Percentiles rank a stretch among this genome's conserved stretches.
These are phyloP conservation scores for Volvariella volvacea DNA, from an alignment of 1,284 basidiomycete species.

Conservation along the genomic window DNA sequence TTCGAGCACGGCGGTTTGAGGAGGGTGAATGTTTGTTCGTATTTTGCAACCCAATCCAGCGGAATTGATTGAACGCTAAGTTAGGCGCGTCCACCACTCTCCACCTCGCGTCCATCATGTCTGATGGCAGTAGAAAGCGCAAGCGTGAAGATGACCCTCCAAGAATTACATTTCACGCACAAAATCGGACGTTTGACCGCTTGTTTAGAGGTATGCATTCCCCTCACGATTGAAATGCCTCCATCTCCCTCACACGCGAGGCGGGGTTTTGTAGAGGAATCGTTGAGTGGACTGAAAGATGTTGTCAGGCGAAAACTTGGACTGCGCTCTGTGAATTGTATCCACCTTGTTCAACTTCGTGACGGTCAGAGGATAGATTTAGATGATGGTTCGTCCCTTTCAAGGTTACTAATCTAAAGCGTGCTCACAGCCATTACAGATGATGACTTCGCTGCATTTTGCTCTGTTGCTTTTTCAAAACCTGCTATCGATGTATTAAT, in stretches of 20 bases:
- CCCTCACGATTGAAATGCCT: neutral
- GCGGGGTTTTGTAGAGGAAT: slow-evolving; percentile 36
- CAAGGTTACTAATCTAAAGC: neutral
- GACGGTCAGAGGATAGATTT: slow-evolving; percentile 52
- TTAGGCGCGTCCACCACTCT: slow-evolving; percentile 1
- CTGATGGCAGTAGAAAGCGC: slow-evolving; percentile 34
- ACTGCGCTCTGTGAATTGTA: slow-evolving; percentile 28
- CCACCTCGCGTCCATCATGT: slow-evolving; percentile 6
- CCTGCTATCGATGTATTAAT: slow-evolving; percentile 16
- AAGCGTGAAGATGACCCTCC: slow-evolving; percentile 38
- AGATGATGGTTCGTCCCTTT: slow-evolving; percentile 53
- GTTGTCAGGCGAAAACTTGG: slow-evolving; percentile 56
- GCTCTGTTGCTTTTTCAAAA: slow-evolving; percentile 31
- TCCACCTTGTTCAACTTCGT: slow-evolving; percentile 52
- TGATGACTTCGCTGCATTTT: slow-evolving; percentile 72
- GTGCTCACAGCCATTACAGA: slow-evolving; percentile 31
- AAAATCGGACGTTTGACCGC: slow-evolving; percentile 48
- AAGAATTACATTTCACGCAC: slow-evolving; percentile 51
- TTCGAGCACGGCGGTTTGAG: slow-evolving; percentile 7
- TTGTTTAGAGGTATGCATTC: slow-evolving; percentile 50
- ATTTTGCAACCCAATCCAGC: slow-evolving; percentile 17
- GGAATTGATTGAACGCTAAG: too few species aligned
- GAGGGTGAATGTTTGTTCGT: slow-evolving; percentile 19
- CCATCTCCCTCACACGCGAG: slow-evolving; percentile 1
- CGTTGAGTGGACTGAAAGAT: slow-evolving; percentile 48